These are phyloP conservation scores for Umbelopsis isabellina DNA, from an alignment of 192 early-diverging fungal species.

Conservation along the genomic window DNA sequence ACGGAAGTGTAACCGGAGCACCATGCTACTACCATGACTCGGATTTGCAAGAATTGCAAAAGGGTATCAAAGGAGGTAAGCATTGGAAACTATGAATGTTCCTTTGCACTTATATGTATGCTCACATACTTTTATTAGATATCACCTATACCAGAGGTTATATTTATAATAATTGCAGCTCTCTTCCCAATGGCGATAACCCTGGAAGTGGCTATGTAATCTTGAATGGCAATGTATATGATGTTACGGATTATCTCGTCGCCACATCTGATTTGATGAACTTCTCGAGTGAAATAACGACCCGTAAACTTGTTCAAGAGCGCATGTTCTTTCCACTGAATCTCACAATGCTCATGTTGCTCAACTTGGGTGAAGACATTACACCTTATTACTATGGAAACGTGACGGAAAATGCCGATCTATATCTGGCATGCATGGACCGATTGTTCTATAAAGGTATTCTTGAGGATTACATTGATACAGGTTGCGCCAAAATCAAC, in stretches of 20 bases:
- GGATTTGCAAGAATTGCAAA: constrained; percentile 21
- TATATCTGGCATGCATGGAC: constrained; percentile 31
- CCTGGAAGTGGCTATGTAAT: constrained; percentile 33
- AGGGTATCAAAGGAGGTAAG: constrained; percentile 40
- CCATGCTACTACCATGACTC: constrained; percentile 31
- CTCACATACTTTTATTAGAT: constrained; percentile 15
- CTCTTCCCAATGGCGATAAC: constrained; percentile 17
- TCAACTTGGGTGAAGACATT: constrained; percentile 42
- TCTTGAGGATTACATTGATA: constrained; percentile 9
- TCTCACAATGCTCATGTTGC: constrained; percentile 32
- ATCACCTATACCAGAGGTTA: constrained; percentile 26
- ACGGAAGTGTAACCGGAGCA: constrained; percentile 33
- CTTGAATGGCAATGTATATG: constrained; percentile 37
- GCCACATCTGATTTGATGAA: constrained; percentile 29
- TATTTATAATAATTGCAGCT: constrained; percentile 20
- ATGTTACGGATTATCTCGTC: constrained; percentile 43
- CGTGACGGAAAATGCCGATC: constrained; percentile 16
- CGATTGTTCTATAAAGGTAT: constrained; percentile 38
- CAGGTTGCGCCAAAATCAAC: constrained; percentile 35
- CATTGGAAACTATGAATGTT: background rate
- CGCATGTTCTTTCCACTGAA: constrained; percentile 42
- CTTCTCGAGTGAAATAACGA: constrained; percentile 26
- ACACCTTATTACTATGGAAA: constrained; percentile 34
- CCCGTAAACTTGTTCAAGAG: constrained; percentile 34
- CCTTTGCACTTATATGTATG: background rate